Base-by-base conservation (phyloP, 768 basidiomycete species). In the Fibroporia radiculosa region DNA sequence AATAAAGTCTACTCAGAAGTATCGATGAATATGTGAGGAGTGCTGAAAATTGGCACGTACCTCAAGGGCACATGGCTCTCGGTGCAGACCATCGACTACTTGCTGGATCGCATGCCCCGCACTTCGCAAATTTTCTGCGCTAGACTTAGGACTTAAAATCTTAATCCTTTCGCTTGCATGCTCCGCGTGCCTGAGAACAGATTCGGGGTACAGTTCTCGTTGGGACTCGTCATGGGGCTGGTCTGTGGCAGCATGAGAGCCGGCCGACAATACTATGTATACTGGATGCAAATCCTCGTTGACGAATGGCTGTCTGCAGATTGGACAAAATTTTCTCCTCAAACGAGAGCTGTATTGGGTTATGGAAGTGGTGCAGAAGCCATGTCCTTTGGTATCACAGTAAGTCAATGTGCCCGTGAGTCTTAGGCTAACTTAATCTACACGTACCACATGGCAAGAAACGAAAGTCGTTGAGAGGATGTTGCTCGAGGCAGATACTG, bases 361-460 rank as follows among this genome's bases (percentile, higher is more conserved):
- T 8, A 44, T 16, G 23, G n/a, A 19, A 3, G 29, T 3, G 13
- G 26, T 4, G 22, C 43, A 44, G 42, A 44, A 44, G 14, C 32
- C 43, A 44, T 35, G 43, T 29, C 41, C 41, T 42, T 6, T 6
- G 13, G n/a, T 27, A 10, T n/a, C 7, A 26, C 6, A 20, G 5
- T 35, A 6, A 25, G 12, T 22, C 7, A 5, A 35, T 16, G 25
- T 18, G n/a, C 13, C 5, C n/a, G n/a, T n/a, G n/a, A n/a, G n/a
- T n/a, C n/a, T 11, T n/a, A 22, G 7, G 27, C 6, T 3, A 16
- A 24, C 18, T 13, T 11, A 44, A 18, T 14, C 4, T 7, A n/a
- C n/a, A 23, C 43, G 29, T 23, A 36, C 43, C 43, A 24, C 43
- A 44, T 31, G 23, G 43, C 13, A 44, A n/a, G 20, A 44, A 35